These are phyloP conservation scores for Trifolium dubium DNA, from an alignment of 306 rosid genomes.

Conservation along the genomic window DNA sequence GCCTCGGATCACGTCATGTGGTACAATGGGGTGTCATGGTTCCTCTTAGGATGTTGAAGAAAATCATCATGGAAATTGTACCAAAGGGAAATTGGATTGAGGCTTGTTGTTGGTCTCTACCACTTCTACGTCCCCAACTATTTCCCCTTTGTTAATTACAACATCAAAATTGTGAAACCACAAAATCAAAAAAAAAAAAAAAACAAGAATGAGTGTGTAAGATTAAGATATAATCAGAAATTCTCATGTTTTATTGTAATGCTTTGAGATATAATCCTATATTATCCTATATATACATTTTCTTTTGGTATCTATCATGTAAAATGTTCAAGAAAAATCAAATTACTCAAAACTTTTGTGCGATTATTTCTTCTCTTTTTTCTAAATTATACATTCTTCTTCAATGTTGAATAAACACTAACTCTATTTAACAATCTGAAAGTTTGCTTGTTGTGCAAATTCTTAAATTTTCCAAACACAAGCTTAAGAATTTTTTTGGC, in stretches of 20 bases:
- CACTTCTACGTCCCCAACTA: slow-evolving; percentile 75
- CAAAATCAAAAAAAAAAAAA: background rate
- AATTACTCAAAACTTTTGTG: background rate
- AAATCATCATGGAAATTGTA: slow-evolving; percentile 67
- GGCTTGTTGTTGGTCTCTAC: slow-evolving; percentile 74
- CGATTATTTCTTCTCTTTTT: background rate
- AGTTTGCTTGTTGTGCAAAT: too few relatives aligned
- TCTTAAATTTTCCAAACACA: too few relatives aligned
- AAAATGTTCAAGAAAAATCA: slow-evolving; percentile 25
- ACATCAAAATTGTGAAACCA: slow-evolving; percentile 5
- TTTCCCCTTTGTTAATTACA: slow-evolving; percentile 78
- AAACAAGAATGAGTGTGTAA: background rate
- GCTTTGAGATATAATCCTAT: too few relatives aligned
- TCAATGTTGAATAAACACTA: background rate
- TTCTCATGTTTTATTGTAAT: too few relatives aligned
- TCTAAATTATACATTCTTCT: background rate
- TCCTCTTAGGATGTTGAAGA: slow-evolving; percentile 76
- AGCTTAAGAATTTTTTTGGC: too few relatives aligned
- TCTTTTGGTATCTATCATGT: slow-evolving; percentile 33
- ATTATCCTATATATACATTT: background rate
- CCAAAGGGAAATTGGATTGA: slow-evolving; percentile 68
- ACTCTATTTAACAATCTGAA: too few relatives aligned
- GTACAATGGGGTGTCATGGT: slow-evolving; percentile 74
- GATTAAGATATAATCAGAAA: slow-evolving; percentile 20
- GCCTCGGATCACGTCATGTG: slow-evolving; percentile 59